Conservation (phyloP, 768 basidiomycete genomes). For the Polyporus arcularius region DNA sequence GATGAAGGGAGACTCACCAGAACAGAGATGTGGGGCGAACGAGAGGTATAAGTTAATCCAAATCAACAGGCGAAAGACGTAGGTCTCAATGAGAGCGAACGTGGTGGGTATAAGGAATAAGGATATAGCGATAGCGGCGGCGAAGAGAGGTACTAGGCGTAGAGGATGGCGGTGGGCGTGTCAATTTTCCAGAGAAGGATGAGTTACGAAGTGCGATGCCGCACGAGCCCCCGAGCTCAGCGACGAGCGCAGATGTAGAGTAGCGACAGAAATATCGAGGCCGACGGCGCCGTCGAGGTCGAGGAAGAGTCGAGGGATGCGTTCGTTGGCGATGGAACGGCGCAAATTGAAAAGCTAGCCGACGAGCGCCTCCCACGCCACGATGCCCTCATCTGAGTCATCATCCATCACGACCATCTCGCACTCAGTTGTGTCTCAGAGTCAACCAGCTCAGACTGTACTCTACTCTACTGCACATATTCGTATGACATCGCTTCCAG, state of each 20-base stretch:
- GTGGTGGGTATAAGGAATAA: conserved; percentile 4
- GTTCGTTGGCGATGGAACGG: conserved; percentile 5
- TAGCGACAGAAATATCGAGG: background rate
- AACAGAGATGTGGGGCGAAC: background rate
- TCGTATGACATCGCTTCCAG: no score
- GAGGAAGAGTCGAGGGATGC: background rate
- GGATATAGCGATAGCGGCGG: conserved; percentile 4
- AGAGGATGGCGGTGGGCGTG: conserved; percentile 7
- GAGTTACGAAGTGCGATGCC: background rate
- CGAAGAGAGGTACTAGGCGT: background rate
- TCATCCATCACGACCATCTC: background rate
- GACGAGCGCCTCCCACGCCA: conserved; percentile 15
- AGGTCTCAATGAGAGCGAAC: background rate
- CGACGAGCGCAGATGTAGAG: background rate
- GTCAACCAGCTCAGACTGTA: no score
- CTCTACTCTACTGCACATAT: no score
- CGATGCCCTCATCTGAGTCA: conserved; percentile 7
- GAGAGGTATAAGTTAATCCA: conserved; percentile 13
- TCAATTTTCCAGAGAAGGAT: conserved; percentile 1
- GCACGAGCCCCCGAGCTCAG: background rate
- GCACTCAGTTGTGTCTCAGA: no score
- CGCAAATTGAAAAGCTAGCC: background rate
- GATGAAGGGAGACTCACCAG: background rate
- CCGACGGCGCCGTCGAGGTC: conserved; percentile 4
- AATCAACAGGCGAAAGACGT: background rate